These are phyloP conservation scores for Chaetothyriales sp. DNA, from an alignment of 2,329 filamentous ascomycete species.

Conservation along the genomic window DNA sequence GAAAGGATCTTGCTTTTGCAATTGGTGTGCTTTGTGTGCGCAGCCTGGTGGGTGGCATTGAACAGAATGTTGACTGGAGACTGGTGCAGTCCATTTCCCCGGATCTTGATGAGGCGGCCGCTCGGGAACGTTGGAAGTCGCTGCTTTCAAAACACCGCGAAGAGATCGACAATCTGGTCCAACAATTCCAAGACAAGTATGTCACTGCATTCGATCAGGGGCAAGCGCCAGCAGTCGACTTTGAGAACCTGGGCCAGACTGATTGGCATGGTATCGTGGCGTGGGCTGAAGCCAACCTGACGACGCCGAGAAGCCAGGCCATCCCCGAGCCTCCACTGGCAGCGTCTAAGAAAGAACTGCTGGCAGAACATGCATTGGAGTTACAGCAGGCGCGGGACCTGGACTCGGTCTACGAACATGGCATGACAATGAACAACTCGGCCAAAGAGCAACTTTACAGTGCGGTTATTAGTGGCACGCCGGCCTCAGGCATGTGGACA, in stretches of 20 bases:
- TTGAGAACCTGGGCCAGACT: slow-evolving; percentile 28
- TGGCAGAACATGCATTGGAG: neutral
- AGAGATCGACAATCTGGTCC: slow-evolving; percentile 30
- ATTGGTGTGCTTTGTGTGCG: slow-evolving; percentile 31
- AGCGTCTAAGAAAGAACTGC: neutral
- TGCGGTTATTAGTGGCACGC: neutral
- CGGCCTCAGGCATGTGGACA: neutral
- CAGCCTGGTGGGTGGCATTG: slow-evolving; percentile 29
- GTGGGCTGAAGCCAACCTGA: slow-evolving; percentile 23
- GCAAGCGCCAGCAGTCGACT: slow-evolving; percentile 31
- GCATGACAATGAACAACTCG: neutral
- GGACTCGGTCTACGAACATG: neutral
- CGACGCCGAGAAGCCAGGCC: slow-evolving; percentile 10
- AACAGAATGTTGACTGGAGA: slow-evolving; percentile 31
- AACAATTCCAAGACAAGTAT: slow-evolving; percentile 32
- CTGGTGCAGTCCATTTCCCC: slow-evolving; percentile 30
- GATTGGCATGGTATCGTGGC: slow-evolving; percentile 33
- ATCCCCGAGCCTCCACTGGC: slow-evolving; percentile 23
- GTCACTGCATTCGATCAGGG: slow-evolving; percentile 30
- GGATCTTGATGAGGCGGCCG: slow-evolving; percentile 23
- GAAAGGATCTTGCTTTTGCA: slow-evolving; percentile 21
- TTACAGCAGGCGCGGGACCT: neutral
- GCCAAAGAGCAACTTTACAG: neutral
- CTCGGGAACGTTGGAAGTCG: slow-evolving; percentile 25
- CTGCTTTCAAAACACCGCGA: slow-evolving; percentile 25